Conservation (phyloP, 306 rosid genomes). For the Quercus berberidifolia region DNA sequence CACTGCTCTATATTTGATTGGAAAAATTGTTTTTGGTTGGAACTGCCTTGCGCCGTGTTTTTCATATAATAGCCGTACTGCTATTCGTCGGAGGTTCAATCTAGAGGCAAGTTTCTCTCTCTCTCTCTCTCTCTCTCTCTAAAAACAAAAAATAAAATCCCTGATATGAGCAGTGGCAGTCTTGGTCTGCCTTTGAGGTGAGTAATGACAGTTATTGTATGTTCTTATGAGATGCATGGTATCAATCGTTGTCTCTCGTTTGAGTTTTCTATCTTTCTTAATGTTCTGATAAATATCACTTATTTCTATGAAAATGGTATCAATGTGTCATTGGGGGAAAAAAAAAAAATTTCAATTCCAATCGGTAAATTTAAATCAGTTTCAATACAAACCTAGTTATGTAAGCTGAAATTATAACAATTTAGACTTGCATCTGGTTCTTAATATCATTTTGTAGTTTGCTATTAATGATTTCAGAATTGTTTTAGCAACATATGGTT, state of each 20-base stretch:
- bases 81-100: constrained; percentile 78
- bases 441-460: too few relatives aligned
- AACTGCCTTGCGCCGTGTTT: constrained; percentile 84
- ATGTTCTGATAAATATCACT: neutral
- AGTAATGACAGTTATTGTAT: neutral
- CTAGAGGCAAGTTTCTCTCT: constrained; percentile 67
- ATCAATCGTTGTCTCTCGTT: neutral
- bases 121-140: neutral
- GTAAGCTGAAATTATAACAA: too few relatives aligned
- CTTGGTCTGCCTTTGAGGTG: neutral
- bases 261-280: neutral
- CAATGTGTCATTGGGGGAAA: neutral
- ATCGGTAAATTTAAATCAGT: too few relatives aligned
- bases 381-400: too few relatives aligned
- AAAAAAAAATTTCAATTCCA: neutral
- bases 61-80: constrained; percentile 78
- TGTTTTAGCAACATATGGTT: too few relatives aligned
- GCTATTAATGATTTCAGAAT: too few relatives aligned
- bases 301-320: neutral
- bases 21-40: constrained; percentile 64
- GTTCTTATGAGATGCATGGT: neutral
- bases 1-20: constrained; percentile 67
- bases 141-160: neutral
- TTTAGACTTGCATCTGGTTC: too few relatives aligned
- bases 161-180: neutral